Base-by-base conservation (phyloP, 176 grass and related monocot genomes). In the Triticum turgidum region DNA sequence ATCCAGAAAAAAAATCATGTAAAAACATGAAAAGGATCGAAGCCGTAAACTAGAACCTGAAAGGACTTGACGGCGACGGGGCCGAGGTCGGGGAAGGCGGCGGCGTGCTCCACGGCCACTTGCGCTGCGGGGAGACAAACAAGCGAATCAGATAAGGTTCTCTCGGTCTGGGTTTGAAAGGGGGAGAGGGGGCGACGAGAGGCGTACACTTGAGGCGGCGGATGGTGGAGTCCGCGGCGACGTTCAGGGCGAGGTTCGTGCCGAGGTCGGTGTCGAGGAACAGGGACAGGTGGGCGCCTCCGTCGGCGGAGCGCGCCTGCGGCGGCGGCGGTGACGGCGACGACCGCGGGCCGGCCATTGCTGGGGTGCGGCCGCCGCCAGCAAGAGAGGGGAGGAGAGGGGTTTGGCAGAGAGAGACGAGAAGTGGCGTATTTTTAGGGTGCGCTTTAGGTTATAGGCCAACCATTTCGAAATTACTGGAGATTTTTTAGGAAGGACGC, bases 251-350 rank as follows among this genome's bases (percentile, higher is more conserved):
- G 61, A 99, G 87, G 66, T 58, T 61, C 47, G 90, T 96, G 77
- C 77, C 87, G 34, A 99, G 79, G 42, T 85, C 82, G 22, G 97
- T 92, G 70, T 92, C 80, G 12, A 96, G 11, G 82, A 89, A 99
- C 9, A 98, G 64, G 52, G 82, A 32, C 11, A 92, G 4, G 15
- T 56, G 25, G 20, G 4, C 56, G 10, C 47, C 61, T 56, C 66
- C 74, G 25, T 32, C 4, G 18, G 3, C 29, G 35, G 59, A 45
- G 37, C n/a, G 61, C 76, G 65, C 69, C 65, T 1, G 69, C 21
- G 29, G 22, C 25, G 33, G 64, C 72, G 54, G 70, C 34, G 68
- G 42, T 11, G 22, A 4, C 5, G 61, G 79, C 75, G 49, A 9
- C 39, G 61, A 68, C 65, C 6, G 61, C 12, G 81, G 67, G 66